Base-by-base conservation (phyloP, 192 early-diverging fungal species). In the Coemansia sp. region DNA sequence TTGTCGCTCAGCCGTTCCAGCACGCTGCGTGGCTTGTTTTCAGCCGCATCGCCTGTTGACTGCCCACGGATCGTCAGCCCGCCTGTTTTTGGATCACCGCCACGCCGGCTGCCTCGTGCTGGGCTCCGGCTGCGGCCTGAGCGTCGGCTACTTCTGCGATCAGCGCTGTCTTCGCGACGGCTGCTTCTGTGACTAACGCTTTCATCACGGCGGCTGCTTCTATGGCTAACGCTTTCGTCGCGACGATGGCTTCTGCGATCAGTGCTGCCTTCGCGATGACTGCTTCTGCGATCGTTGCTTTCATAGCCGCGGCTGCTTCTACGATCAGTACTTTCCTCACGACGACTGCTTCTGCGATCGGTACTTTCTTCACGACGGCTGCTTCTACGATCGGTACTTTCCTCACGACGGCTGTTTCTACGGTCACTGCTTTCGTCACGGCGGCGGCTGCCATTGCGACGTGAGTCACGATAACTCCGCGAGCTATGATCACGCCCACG, bases 1-100 rank as follows among this genome's bases (percentile, higher is more conserved):
- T 67, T 64, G 35, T 74, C 71, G 35, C 59, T 49, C 7, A 80
- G 55, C 4, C 77, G 77, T 25, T 80, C 77, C 21, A 65, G 31
- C 4, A 80, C 52, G 47, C 45, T 74, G 43, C 64, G 71, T 10
- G 53, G 27, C 51, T 68, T 71, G 43, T 25, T 48, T 23, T 48
- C 54, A 19, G 47, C 50, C 14, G 25, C 53, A 3, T 35, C 45
- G 11, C 29, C 39, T 26, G 26, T 50, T 29, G 73, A 61, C 58
- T 60, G 67, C n/a, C 73, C 64, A n/a, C 69, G 69, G 31, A 75
- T 75, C 17, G 73, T 37, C 47, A 75, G 4, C 29, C 58, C 56
- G 17, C 22, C 54, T 21, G 22, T 4, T 26, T 54, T 47, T 55
- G 59, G 27, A 41, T 60, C 61, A 6, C 51, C 38, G 22, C 61